These are phyloP conservation scores for Tremellales sp. DNA, from an alignment of 1,284 basidiomycete genomes.

Conservation along the genomic window DNA sequence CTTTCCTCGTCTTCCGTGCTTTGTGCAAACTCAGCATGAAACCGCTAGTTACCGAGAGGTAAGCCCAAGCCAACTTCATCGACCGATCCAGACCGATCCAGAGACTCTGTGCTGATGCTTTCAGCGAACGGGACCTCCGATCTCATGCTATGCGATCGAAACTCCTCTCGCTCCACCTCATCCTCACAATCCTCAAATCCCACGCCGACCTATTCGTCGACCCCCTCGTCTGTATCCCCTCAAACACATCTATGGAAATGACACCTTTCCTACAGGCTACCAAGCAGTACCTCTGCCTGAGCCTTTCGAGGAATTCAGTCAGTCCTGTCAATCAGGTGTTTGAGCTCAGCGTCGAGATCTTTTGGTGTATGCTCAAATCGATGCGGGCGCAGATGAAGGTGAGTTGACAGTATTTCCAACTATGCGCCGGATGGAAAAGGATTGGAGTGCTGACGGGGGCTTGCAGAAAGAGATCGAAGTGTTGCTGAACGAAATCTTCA, in stretches of 20 bases:
- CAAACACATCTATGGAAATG: conserved; percentile 75
- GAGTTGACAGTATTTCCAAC: conserved; percentile 14
- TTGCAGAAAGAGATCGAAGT: conserved; percentile 99
- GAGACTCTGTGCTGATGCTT: conserved; percentile 2
- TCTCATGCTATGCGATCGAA: conserved; percentile 96
- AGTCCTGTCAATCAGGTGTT: conserved; percentile 95
- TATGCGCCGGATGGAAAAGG: no score
- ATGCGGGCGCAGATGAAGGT: conserved; percentile 95
- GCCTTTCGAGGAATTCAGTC: conserved; percentile 90
- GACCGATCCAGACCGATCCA: not conserved
- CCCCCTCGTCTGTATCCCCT: conserved; percentile 78
- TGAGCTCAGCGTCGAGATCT: conserved; percentile 96
- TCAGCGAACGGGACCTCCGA: conserved; percentile 82
- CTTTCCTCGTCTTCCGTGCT: conserved; percentile 91
- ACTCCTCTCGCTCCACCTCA: conserved; percentile 83
- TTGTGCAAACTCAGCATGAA: conserved; percentile 98
- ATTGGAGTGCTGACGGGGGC: no score
- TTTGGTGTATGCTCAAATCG: conserved; percentile 90
- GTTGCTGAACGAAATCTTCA: conserved; percentile 95
- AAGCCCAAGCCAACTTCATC: no score
- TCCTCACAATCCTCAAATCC: conserved; percentile 85
- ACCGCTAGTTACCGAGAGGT: conserved; percentile 87
- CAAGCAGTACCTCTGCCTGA: conserved; percentile 91
- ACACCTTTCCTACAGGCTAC: conserved; percentile 85
- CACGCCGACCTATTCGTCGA: conserved; percentile 87